Percentiles rank a stretch among this genome's conserved stretches.
phyloP scores from a whole-genome alignment of 2,329 filamentous ascomycete genomes.

The Ceratocystis albifundus region DNA sequence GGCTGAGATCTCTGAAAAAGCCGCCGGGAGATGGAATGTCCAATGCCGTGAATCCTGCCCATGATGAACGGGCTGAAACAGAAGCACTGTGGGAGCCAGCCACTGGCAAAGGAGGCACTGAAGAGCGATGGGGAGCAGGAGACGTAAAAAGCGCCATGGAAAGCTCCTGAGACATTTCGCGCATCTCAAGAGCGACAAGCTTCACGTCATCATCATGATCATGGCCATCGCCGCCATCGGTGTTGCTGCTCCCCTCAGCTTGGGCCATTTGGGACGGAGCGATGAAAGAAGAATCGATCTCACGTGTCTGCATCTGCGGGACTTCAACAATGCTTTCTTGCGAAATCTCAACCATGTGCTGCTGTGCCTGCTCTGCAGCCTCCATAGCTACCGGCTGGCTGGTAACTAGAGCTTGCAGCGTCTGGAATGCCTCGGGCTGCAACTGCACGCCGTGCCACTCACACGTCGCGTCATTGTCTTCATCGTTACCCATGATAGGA shows the following conservation, averaged over 20 bases:
- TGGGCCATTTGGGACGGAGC: no score
- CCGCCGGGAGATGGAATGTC: conserved; percentile 85
- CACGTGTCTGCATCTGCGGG: conserved; percentile 23
- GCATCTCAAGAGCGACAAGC: conserved; percentile 17
- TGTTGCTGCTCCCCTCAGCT: neutral
- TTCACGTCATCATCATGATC: conserved; percentile 19
- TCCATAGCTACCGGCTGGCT: conserved; percentile 32
- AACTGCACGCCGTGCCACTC: conserved; percentile 65
- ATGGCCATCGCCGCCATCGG: neutral
- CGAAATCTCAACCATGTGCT: conserved; percentile 29
- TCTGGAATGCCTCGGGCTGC: conserved; percentile 62
- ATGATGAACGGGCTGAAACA: conserved; percentile 40
- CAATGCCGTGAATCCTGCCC: conserved; percentile 64
- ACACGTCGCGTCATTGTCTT: conserved; percentile 38
- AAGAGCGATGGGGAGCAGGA: conserved; percentile 42
- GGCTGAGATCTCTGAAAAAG: conserved; percentile 78
- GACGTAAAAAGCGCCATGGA: conserved; percentile 24
- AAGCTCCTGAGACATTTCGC: conserved; percentile 22
- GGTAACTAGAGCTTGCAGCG: conserved; percentile 60
- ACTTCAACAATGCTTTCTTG: conserved; percentile 35
- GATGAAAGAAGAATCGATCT: conserved; percentile 18
- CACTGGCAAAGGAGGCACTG: conserved; percentile 34
- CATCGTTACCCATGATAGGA: conserved; percentile 53
- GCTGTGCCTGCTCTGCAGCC: conserved; percentile 47
- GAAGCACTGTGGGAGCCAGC: conserved; percentile 24